Evolutionary conservation across 2,329 filamentous ascomycete genomes (phyloP).

Genomic region (Bipolaris cookei): DNA sequence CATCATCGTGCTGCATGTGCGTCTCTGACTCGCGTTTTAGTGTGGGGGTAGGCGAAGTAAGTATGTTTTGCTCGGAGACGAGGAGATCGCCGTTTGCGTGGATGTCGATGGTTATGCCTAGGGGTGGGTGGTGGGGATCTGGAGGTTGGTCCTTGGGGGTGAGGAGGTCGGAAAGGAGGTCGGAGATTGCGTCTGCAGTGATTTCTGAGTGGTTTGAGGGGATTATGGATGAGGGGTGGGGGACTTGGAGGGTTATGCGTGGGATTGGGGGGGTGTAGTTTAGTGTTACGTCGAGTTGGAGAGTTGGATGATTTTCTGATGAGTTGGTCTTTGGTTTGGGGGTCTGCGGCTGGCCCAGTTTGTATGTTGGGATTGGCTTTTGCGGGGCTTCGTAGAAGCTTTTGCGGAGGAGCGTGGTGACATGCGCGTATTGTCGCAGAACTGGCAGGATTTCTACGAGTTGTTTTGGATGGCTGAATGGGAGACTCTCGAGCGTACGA

Average conservation of each 20-base stretch:
- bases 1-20: not conserved
- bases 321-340: not conserved
- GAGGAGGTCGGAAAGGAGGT: slow-evolving; percentile 27
- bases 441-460: slow-evolving; percentile 73
- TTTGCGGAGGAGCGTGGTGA: slow-evolving; percentile 68
- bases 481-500: slow-evolving; percentile 68
- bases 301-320: not conserved
- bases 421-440: slow-evolving; percentile 75
- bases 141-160: slow-evolving; percentile 14
- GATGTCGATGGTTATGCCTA: slow-evolving; percentile 64
- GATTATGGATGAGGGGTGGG: slow-evolving; percentile 30
- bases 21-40: not conserved
- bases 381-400: slow-evolving; percentile 57
- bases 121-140: slow-evolving; percentile 37
- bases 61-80: slow-evolving; percentile 64
- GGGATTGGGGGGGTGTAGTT: slow-evolving; percentile 44
- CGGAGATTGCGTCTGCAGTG: slow-evolving; percentile 11
- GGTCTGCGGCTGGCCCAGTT: slow-evolving; percentile 13
- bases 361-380: slow-evolving; percentile 30
- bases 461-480: slow-evolving; percentile 80
- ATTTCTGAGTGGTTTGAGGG: not conserved
- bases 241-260: slow-evolving; percentile 38
- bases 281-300: slow-evolving; percentile 42
- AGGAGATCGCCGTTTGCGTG: slow-evolving; percentile 65
- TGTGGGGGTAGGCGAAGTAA: slow-evolving; percentile 23